Conservation (phyloP, 2,329 filamentous ascomycete species). For the Fusarium penzigii region DNA sequence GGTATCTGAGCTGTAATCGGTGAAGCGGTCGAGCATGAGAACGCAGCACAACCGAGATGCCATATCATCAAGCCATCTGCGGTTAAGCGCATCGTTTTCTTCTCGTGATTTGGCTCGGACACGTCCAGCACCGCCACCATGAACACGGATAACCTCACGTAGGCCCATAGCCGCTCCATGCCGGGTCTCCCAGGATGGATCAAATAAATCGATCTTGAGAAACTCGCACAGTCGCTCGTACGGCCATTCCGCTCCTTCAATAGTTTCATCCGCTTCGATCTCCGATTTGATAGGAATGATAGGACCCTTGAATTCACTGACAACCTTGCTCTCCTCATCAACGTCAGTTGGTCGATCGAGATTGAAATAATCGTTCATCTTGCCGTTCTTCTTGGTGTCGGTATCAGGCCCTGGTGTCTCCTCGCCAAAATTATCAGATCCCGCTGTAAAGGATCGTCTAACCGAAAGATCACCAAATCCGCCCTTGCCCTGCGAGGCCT, state of each 20-base stretch:
- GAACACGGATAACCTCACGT: slow-evolving; percentile 87
- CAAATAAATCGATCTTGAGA: slow-evolving; percentile 89
- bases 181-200: slow-evolving; percentile 90
- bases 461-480: slow-evolving; percentile 84
- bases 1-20: slow-evolving; percentile 96
- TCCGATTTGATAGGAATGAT: slow-evolving; percentile 81
- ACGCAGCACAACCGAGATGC: slow-evolving; percentile 95
- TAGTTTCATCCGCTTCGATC: slow-evolving; percentile 74
- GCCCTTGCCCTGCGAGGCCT: slow-evolving; percentile 82
- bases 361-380: slow-evolving; percentile 83
- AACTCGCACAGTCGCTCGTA: slow-evolving; percentile 94
- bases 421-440: slow-evolving; percentile 62
- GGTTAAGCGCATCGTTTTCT: slow-evolving; percentile 80
- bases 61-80: slow-evolving; percentile 87
- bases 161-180: slow-evolving; percentile 96
- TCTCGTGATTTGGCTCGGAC: slow-evolving; percentile 65
- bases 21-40: slow-evolving; percentile 95
- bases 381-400: slow-evolving; percentile 62
- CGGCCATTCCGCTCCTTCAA: slow-evolving; percentile 86
- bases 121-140: slow-evolving; percentile 85
- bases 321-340: slow-evolving; percentile 89
- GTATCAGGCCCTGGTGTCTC: slow-evolving; percentile 56
- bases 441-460: slow-evolving; percentile 60
- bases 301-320: slow-evolving; percentile 92
- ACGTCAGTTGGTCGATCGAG: slow-evolving; percentile 75